Evolutionary conservation across 768 basidiomycete species (phyloP), one percentile per base, ranked within the genome.

Genomic region (Dendrothele bispora): DNA sequence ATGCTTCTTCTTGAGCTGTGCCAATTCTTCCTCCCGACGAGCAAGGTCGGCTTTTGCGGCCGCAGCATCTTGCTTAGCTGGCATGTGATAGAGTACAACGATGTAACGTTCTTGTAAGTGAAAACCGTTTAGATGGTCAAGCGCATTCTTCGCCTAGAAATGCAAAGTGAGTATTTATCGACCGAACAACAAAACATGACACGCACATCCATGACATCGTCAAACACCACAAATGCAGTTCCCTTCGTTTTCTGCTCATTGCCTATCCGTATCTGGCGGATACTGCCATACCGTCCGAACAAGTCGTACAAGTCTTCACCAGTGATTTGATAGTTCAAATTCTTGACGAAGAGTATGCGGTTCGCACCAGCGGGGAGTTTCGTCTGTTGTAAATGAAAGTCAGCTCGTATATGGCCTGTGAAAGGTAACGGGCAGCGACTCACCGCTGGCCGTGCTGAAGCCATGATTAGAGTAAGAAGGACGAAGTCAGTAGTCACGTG

Each of bases 21-120:
- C 83, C 28, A 98, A 73, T 55, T 95, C 95, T 66, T 93, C 88
- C 72, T 98, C 95, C 59, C 95, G 75, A 57, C 83, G 82, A 12
- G 91, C 90, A 43, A 98, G 70, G 56, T 98, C 95, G 18, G 91
- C 90, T 62, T 97, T 97, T 12, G 88, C 88, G 6, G 91, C 87
- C 1, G 92, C 91, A 2, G 92, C 92, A 58, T 95, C 92, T 60
- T 95, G 92, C 66, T 94, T 91, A n/a, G 92, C 86, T 29, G 94
- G 92, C 86, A 98, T 95, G 63, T 98, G 95, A 61, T 95, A 98
- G 24, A 98, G 73, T 7, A 98, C 95, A 48, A 99, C 95, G 44
- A 99, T 95, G 69, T 98, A 99, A 21, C 95, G 88, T 68, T 97
- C 95, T 71, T 94, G 93, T 49, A 99, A 67, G 71, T 99, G 95